Conservation (phyloP, 352 stramenopile genomes). For the Phytophthora podocarpi region DNA sequence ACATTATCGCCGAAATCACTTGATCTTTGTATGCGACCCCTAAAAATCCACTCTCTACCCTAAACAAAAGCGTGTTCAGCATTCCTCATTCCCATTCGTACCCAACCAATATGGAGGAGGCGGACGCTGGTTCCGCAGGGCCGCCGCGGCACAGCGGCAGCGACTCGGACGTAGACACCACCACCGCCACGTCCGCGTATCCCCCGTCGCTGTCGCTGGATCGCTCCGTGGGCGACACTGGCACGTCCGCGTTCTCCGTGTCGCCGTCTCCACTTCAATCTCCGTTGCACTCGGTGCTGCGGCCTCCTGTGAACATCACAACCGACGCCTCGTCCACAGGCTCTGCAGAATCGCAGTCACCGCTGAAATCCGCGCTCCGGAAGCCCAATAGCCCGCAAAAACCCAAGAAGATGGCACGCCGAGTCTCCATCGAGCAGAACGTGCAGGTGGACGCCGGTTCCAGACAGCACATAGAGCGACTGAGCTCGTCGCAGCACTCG, state of each 20-base stretch:
- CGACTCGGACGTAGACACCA: constrained; percentile 12
- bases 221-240: constrained; percentile 12
- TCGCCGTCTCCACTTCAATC: constrained; percentile 21
- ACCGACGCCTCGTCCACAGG: not conserved
- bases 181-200: constrained; percentile 17
- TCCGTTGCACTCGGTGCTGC: constrained; percentile 17
- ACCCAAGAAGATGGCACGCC: constrained; percentile 14
- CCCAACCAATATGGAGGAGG: constrained; percentile 23
- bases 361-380: constrained; percentile 26
- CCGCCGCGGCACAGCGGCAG: not conserved
- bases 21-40: constrained; percentile 21
- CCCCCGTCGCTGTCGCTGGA: constrained; percentile 22
- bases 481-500: constrained; percentile 35
- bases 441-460: constrained; percentile 2
- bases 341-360: constrained; percentile 7
- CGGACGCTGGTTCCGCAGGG: constrained; percentile 8
- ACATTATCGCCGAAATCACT: constrained; percentile 7
- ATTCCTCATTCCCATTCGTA: constrained; percentile 8
- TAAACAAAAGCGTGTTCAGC: too few relatives aligned
- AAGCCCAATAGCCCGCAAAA: constrained; percentile 18
- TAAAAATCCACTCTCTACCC: constrained; percentile 24
- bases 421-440: constrained; percentile 36
- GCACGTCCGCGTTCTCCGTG: constrained; percentile 10
- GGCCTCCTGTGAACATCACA: not conserved
- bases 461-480: constrained; percentile 7